Evolutionary conservation across 2,329 filamentous ascomycete species (phyloP), one percentile per base, ranked within the genome.

Genomic region (Colletotrichum sp.): DNA sequence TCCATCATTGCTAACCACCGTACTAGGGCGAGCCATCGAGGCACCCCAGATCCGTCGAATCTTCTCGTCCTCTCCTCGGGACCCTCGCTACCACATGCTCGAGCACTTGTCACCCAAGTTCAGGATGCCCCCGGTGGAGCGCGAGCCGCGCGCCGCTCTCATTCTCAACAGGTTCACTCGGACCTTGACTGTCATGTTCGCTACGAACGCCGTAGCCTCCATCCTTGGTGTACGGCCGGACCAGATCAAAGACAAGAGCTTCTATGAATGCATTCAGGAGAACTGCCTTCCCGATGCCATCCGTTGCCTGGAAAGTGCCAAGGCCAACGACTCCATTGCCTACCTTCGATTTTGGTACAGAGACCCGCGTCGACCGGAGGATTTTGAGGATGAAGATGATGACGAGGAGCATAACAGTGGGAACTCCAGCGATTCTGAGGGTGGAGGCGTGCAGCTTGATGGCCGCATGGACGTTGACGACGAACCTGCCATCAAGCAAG

Each of bases 51-150:
- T 98, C 72, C 92, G 95, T 71, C 92, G 93, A 66, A 88, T 96
- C 32, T 98, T 98, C 83, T 93, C 95, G 4, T 95, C 93, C 30
- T 96, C 95, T 9, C 94, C 95, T 16, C 90, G 92, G 80, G 95
- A 98, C 81, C 95, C 95, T 21, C 92, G 95, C 78, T 98, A 98
- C 83, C 95, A 97, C 85, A 98, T 98, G 95, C 87, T 98, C 82
- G 94, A 95, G 72, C 94, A 96, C 78, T 88, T 98, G 18, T 98
- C 95, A 13, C 90, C 93, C 81, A 97, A 96, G 83, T 98, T 98
- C 86, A 88, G 88, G 78, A 89, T 90, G 83, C 87, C 92, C 1
- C 87, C 91, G 18, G 89, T 89, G 78, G 90, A 91, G 71, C 93
- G 95, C 78, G 95, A 98, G 83, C 95, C 95, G 10, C 91, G 95